Evolutionary conservation across 805 yeast species (phyloP), one percentile per base, ranked within the genome.

Genomic region (Sugiyamaella floridensis): DNA sequence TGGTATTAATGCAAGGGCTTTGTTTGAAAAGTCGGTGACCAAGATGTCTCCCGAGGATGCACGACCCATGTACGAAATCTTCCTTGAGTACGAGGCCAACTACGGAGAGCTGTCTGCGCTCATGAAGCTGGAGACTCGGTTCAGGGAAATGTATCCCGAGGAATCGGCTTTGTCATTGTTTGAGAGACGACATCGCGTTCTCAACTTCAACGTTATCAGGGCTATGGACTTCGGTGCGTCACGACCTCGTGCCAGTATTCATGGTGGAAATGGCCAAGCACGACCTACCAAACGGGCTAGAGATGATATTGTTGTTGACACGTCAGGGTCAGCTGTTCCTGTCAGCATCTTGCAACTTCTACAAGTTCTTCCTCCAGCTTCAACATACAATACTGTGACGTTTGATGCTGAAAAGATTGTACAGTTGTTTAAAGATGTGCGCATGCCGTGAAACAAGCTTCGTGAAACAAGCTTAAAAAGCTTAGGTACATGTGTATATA

Each of bases 21-120:
- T 89, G 40, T 85, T 92, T 65, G 98, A 93, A 67, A 77, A 85
- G 2, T 81, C 89, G 0, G 74, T 85, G 9, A 79, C 83, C 9
- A 81, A 77, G 44, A 69, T 81, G 54, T 73, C 71, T 41, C 66
- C 70, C 0, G 70, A 66, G n/a, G 67, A 62, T 15, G 64, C 65
- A 1, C 71, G 75, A 50, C 70, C 69, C 41, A 70, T 85, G 40
- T 81, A 76, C 60, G 78, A 78, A 50, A 71, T 76, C 45, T 86
- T 85, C 68, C 76, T 86, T 47, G 72, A 76, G 48, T 84, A 83
- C 63, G 95, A 90, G 57, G 74, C 85, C 1, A 77, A 76, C 50
- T 82, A 78, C 63, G 87, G 92, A 37, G 89, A 85, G 58, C 67
- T 86, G 19, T 77, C 79, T 45, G 84, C 86, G 12, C 81, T 89